phyloP scores from a whole-genome alignment of 768 basidiomycete species.

The Rhizopogon rudus region DNA sequence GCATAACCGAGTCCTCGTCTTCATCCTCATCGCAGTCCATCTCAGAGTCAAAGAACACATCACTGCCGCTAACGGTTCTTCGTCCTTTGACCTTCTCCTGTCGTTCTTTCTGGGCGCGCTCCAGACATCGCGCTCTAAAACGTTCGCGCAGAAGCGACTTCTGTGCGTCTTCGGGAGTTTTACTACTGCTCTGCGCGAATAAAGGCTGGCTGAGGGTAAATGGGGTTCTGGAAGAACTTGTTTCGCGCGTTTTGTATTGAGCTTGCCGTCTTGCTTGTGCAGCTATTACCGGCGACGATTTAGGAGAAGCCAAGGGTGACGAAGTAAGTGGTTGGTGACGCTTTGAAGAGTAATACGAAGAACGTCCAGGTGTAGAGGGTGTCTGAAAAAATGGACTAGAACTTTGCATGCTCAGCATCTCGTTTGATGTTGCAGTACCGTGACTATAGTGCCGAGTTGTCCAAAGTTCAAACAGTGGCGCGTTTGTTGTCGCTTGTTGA shows the following conservation, averaged over 20 bases:
- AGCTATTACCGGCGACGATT: conserved; percentile 41
- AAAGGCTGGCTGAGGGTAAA: conserved; percentile 9
- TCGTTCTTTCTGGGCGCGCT: conserved; percentile 54
- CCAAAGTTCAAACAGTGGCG: conserved; percentile 5
- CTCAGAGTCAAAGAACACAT: conserved; percentile 39
- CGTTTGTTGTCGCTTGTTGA: conserved; percentile 20
- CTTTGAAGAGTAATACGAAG: conserved; percentile 23
- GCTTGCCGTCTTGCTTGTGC: conserved; percentile 46
- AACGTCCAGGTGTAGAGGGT: conserved; percentile 35
- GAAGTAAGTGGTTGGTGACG: conserved; percentile 37
- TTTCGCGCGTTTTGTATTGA: conserved; percentile 47
- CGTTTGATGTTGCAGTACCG: background rate
- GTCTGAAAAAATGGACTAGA: conserved; percentile 25
- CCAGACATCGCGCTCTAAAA: conserved; percentile 57
- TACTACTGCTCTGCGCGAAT: conserved; percentile 7
- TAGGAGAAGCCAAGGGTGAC: conserved; percentile 48
- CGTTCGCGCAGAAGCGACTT: conserved; percentile 54
- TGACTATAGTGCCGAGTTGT: background rate
- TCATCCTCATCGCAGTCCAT: conserved; percentile 54
- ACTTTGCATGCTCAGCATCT: conserved; percentile 15
- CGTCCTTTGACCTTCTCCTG: conserved; percentile 29
- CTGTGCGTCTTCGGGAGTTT: conserved; percentile 39
- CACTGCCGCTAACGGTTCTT: conserved; percentile 39
- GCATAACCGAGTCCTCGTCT: conserved; percentile 53
- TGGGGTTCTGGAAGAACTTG: conserved; percentile 19